phyloP scores from a whole-genome alignment of 139 green algal species.

The Chlorella vulgaris region DNA sequence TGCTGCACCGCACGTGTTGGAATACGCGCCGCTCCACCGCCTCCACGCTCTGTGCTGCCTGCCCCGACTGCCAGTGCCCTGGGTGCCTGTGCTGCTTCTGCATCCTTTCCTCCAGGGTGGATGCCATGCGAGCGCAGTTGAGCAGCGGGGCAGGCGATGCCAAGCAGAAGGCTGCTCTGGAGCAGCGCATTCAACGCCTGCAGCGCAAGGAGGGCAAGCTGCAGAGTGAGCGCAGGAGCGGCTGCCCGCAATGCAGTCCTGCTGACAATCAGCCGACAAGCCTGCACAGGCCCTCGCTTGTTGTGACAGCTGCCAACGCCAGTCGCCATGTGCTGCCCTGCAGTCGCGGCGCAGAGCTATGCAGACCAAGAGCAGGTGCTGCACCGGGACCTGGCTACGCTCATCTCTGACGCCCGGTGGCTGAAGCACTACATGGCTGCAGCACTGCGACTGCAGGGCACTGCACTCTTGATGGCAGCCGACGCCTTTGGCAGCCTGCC shows the following conservation, averaged over 20 bases:
- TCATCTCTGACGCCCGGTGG: constrained; percentile 34
- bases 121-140: neutral
- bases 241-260: too few species aligned
- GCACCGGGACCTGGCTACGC: constrained; percentile 35
- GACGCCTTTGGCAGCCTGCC: constrained; percentile 6
- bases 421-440: constrained; percentile 32
- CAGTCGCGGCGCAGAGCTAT: constrained; percentile 60
- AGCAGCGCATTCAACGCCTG: constrained; percentile 42
- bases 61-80: too few species aligned
- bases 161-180: constrained; percentile 32
- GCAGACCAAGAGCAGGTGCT: constrained; percentile 66
- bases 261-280: too few species aligned
- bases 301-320: too few species aligned
- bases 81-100: too few species aligned
- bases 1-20: neutral
- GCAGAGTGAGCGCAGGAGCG: constrained; percentile 12
- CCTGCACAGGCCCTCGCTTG: too few species aligned
- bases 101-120: neutral
- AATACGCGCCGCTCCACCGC: neutral
- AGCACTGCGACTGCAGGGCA: constrained; percentile 25
- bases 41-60: too few species aligned
- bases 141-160: constrained; percentile 51
- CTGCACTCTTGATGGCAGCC: constrained; percentile 10
- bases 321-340: neutral
- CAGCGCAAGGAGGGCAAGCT: constrained; percentile 82